phyloP scores from a whole-genome alignment of 23 red algal genomes.

The Gracilaria gracilis region DNA sequence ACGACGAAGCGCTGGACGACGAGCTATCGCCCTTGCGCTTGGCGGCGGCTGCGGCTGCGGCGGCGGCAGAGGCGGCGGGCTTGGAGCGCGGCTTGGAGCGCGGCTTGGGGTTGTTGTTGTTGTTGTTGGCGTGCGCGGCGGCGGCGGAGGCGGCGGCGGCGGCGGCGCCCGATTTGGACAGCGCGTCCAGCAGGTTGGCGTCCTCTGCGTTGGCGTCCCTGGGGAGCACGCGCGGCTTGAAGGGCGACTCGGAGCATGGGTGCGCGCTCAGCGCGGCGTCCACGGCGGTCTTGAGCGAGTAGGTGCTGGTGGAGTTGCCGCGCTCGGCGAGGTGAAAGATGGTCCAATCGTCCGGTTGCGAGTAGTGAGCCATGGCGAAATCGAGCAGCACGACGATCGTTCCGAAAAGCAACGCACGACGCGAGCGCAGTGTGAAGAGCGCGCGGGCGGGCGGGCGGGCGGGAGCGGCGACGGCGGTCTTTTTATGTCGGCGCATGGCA shows the following conservation, averaged over 20 bases:
- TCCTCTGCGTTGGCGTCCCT: background rate
- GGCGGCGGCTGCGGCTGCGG: no score
- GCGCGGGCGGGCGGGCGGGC: no score
- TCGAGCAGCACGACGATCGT: background rate
- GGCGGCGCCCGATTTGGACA: background rate
- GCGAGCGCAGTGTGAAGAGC: no score
- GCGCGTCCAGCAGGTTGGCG: slow-evolving; percentile 9
- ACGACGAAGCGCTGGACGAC: slow-evolving; percentile 2
- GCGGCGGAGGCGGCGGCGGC: background rate
- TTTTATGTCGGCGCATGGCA: no score
- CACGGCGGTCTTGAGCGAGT: slow-evolving; percentile 17
- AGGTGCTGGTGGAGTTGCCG: background rate
- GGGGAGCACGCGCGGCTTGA: slow-evolving; percentile 3
- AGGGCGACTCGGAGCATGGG: background rate
- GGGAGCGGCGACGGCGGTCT: background rate
- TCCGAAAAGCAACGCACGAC: background rate
- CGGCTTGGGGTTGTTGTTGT: background rate
- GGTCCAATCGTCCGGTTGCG: slow-evolving; percentile 46
- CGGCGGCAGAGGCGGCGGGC: no score
- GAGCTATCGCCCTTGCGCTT: no score
- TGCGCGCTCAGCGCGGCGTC: background rate
- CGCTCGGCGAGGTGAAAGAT: slow-evolving; percentile 37
- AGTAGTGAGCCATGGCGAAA: slow-evolving; percentile 5
- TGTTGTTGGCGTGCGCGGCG: no score
- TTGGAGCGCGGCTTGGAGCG: background rate